Evolutionary conservation across 371 early-diverging fungal genomes (phyloP), one percentile per base, ranked within the genome.

Genomic region (Blakeslea trispora): DNA sequence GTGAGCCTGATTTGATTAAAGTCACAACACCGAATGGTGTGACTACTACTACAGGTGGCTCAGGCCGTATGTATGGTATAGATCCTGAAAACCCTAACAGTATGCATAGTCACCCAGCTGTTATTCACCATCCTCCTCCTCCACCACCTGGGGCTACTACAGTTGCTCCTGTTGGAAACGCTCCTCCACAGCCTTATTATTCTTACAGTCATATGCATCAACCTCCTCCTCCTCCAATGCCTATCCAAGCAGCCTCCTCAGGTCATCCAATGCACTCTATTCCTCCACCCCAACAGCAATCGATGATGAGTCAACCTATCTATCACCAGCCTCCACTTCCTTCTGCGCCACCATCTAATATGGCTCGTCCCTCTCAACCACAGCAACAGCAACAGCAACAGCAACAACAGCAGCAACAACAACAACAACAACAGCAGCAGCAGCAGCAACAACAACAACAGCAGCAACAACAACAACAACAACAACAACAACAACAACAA

Each of bases 21-120:
- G 95, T 96, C 24, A 92, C 89, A 3, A 92, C 95, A 1, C 95
- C 96, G 17, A 77, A 82, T 10, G 91, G 91, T 15, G 82, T 81
- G 23, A 85, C 84, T 15, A 85, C 81, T 17, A 82, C 82, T 8
- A 73, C 74, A 40, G 21, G 67, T 24, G 70, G 17, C 14, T 53
- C 53, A 45, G 14, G 18, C 79, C 95, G 50, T 96, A 98, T 66
- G 81, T 21, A 47, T 28, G 28, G 24, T 17, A 42, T 52, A 28
- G 52, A 52, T 10, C 19, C 50, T 22, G 50, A 50, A 50, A 50
- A 35, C 23, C 35, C 48, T 40, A 22, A 34, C 23, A 18, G 19
- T 34, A 55, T 45, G 50, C 50, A 50, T n/a, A 39, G 50, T 22
- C 47, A 24, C 31, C 59, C 53, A 3, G 56, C 57, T 3, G 28